phyloP scores from a whole-genome alignment of 305 asterid species.

The Fraxinus ornus region DNA sequence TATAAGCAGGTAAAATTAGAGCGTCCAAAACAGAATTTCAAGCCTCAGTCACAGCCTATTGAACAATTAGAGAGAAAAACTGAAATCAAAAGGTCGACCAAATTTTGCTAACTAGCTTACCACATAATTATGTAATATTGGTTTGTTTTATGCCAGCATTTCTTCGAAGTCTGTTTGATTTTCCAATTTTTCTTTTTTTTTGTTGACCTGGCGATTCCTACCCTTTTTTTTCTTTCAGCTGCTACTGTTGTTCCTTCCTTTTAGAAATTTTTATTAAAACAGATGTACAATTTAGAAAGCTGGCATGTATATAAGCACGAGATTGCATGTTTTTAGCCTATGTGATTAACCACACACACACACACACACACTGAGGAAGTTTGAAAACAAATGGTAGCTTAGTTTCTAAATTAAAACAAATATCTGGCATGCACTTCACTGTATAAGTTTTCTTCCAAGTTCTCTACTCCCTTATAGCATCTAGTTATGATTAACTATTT shows the following conservation, averaged over 20 bases:
- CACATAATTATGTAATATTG: background rate
- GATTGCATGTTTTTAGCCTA: constrained; percentile 5
- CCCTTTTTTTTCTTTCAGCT: background rate
- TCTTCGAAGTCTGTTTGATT: background rate
- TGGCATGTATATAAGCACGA: background rate
- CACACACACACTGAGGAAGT: background rate
- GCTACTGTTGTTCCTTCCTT: background rate
- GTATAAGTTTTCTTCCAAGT: background rate
- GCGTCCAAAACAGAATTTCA: constrained; percentile 69
- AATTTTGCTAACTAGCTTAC: constrained; percentile 5
- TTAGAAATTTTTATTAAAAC: background rate
- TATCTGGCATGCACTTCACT: background rate
- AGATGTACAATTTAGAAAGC: background rate
- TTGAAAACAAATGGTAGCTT: background rate
- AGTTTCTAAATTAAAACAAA: background rate
- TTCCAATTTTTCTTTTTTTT: background rate
- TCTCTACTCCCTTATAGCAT: background rate
- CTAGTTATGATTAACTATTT: background rate
- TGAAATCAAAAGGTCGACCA: constrained; percentile 56
- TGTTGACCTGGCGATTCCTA: background rate
- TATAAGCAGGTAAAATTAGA: constrained; percentile 57
- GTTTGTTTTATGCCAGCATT: background rate
- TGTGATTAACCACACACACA: background rate
- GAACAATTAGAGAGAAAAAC: constrained; percentile 48
- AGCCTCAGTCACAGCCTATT: constrained; percentile 60